A percentile compares a stretch with the other conserved stretches of the same genome.
phyloP scores from a whole-genome alignment of 805 yeast genomes.

The Brettanomyces sp. region DNA sequence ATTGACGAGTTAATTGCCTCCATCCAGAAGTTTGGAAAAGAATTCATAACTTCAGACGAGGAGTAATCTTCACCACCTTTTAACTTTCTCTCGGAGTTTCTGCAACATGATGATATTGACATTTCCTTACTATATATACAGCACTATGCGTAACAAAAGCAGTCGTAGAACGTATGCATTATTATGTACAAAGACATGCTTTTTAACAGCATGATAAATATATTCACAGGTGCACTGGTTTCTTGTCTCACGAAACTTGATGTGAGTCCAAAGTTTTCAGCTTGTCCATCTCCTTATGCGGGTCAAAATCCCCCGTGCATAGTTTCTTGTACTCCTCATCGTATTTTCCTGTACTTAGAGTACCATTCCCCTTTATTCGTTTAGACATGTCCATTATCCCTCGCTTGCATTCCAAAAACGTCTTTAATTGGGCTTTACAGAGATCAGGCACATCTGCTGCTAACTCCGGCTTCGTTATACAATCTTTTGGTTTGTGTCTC shows the following conservation, averaged over 20 bases:
- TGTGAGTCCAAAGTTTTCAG: slow-evolving; percentile 51
- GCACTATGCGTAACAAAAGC: not conserved
- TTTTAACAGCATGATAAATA: too few species aligned
- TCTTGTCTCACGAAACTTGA: slow-evolving; percentile 21
- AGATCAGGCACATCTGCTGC: slow-evolving; percentile 74
- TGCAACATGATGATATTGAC: too few species aligned
- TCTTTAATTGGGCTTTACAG: slow-evolving; percentile 74
- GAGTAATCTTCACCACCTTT: not conserved
- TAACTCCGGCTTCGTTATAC: slow-evolving; percentile 73
- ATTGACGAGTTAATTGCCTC: slow-evolving; percentile 36
- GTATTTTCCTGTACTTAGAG: slow-evolving; percentile 84
- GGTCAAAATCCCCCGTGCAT: slow-evolving; percentile 72
- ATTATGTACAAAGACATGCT: too few species aligned
- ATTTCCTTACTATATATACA: too few species aligned
- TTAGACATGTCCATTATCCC: slow-evolving; percentile 90
- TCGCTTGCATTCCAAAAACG: slow-evolving; percentile 82
- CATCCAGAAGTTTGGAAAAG: slow-evolving; percentile 28
- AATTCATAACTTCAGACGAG: not conserved
- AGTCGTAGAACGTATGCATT: not conserved
- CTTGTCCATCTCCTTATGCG: slow-evolving; percentile 71
- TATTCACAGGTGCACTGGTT: too few species aligned
- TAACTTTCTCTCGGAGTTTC: too few species aligned
- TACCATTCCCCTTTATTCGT: slow-evolving; percentile 89
- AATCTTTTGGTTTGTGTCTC: slow-evolving; percentile 81
- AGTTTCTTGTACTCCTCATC: slow-evolving; percentile 79